Percentiles rank a stretch among this genome's conserved stretches.
These are phyloP conservation scores for Epichloe baconii DNA, from an alignment of 2,329 filamentous ascomycete species.

Conservation along the genomic window DNA sequence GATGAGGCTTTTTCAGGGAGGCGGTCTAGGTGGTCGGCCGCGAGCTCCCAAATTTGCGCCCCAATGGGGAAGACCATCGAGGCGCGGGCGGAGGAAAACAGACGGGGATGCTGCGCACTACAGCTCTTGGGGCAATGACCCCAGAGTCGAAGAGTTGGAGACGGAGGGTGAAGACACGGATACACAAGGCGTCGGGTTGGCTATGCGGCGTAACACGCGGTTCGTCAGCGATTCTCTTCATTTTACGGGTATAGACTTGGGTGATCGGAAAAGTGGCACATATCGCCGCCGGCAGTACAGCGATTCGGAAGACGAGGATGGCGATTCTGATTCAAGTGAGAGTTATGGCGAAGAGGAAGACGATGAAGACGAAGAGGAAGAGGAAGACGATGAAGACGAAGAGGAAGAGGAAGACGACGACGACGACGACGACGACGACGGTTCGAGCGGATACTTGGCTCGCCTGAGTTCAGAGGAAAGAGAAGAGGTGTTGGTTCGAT, in stretches of 20 bases:
- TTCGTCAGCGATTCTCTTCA: slow-evolving; percentile 47
- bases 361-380: slow-evolving; percentile 12
- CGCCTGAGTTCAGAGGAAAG: slow-evolving; percentile 46
- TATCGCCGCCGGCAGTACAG: slow-evolving; percentile 24
- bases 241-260: slow-evolving; percentile 48
- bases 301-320: slow-evolving; percentile 18
- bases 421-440: not conserved
- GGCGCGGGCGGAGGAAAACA: slow-evolving; percentile 60
- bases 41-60: slow-evolving; percentile 92
- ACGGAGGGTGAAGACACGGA: slow-evolving; percentile 45
- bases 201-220: slow-evolving; percentile 30
- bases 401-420: slow-evolving; percentile 27
- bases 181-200: slow-evolving; percentile 40
- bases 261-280: slow-evolving; percentile 24
- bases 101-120: slow-evolving; percentile 31
- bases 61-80: slow-evolving; percentile 99
- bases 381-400: too few relatives aligned
- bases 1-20: slow-evolving; percentile 99
- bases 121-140: slow-evolving; percentile 21
- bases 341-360: slow-evolving; percentile 18
- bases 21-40: slow-evolving; percentile 99
- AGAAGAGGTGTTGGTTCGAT: slow-evolving; percentile 65
- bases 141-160: slow-evolving; percentile 53
- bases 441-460: slow-evolving; percentile 28
- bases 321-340: slow-evolving; percentile 18